These are phyloP conservation scores for Closterium sp. DNA, from an alignment of 139 green algal genomes.

Conservation along the genomic window DNA sequence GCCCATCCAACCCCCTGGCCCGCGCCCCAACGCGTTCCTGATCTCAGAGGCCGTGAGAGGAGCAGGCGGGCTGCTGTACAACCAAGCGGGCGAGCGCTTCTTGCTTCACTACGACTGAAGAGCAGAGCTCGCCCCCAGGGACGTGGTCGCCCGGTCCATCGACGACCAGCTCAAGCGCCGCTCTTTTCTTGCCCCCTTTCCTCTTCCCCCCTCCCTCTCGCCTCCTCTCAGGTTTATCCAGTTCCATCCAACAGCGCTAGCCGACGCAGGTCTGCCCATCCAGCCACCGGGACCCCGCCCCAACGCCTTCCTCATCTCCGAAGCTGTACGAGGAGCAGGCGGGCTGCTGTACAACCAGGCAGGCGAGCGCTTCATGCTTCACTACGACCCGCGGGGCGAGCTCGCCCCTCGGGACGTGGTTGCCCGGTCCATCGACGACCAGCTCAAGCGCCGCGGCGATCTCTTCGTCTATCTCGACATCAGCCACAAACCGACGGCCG, in stretches of 20 bases:
- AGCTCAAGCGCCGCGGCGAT: slow-evolving; percentile 71
- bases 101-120: slow-evolving; percentile 87
- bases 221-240: not conserved
- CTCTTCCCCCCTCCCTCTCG: too few relatives aligned
- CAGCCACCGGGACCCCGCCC: not conserved
- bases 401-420: slow-evolving; percentile 95
- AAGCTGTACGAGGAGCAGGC: slow-evolving; percentile 92
- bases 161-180: slow-evolving; percentile 72
- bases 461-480: slow-evolving; percentile 92
- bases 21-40: slow-evolving; percentile 65
- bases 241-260: not conserved
- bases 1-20: not conserved
- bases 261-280: not conserved
- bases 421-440: slow-evolving; percentile 70
- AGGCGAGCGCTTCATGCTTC: slow-evolving; percentile 92
- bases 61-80: slow-evolving; percentile 86
- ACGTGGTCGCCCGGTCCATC: slow-evolving; percentile 84
- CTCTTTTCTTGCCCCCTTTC: too few relatives aligned
- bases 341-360: slow-evolving; percentile 82
- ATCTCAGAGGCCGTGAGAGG: slow-evolving; percentile 95
- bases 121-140: slow-evolving; percentile 88
- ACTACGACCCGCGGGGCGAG: slow-evolving; percentile 86
- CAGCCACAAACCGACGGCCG: slow-evolving; percentile 69
- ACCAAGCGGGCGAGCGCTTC: slow-evolving; percentile 84
- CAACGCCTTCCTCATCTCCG: slow-evolving; percentile 21